Base-by-base conservation (phyloP, 768 basidiomycete genomes). In the Sporobolomyces pararoseus region DNA sequence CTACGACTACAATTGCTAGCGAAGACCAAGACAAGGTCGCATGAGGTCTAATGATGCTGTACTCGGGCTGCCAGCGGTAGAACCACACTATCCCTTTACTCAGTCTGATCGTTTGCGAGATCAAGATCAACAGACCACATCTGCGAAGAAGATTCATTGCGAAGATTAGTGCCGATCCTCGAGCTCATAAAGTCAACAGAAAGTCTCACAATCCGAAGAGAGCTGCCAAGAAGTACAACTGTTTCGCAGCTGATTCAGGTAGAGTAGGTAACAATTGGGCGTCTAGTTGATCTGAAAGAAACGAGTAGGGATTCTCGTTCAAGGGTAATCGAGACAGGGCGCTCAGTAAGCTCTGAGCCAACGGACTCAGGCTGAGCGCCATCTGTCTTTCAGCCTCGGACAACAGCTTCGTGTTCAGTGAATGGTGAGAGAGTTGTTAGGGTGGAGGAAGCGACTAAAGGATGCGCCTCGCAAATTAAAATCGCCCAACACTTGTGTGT, bases 41-140 rank as follows among this genome's bases (percentile, higher is more conserved):
- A 32, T 65, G 59, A 2, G 60, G 60, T 0, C 59, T 46, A 2
- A 66, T 55, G 25, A 66, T 37, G 2, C 46, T 25, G 1, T 61
- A 60, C 70, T 46, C 27, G 5, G 37, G 27, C 31, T 71, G 64
- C 32, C 50, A 44, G 1, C 64, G 35, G 19, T 42, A 19, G 32
- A 66, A 2, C 64, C 70, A 71, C 34, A 70, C 52, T n/a, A 31
- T 25, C 16, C 63, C 57, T 7, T 60, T 60, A 7, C 21, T n/a
- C 25, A 10, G 12, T 7, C 68, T 57, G 1, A 53, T 23, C 25
- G 19, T 0, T 17, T 65, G 63, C 63, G 63, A 65, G 31, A 61
- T 16, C 31, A 49, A 12, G 44, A 70, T 34, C 31, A 59, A 51
- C 2, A 49, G 1, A 14, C 50, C 68, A 27, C 57, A 35, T 0